Conservation (phyloP, 345 rosid species). For the Pistacia atlantica region DNA sequence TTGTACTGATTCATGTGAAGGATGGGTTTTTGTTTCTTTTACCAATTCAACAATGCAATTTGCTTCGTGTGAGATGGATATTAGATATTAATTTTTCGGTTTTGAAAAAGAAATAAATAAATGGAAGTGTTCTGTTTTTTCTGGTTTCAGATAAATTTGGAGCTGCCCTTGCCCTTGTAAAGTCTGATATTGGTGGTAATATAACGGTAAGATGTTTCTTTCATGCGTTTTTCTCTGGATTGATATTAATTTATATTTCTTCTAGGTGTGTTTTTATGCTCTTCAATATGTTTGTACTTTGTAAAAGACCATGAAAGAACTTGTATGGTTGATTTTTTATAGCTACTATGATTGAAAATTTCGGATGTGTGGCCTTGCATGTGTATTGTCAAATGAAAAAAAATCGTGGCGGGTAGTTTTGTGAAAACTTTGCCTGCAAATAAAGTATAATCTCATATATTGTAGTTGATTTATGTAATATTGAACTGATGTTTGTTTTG, state of each 20-base stretch:
- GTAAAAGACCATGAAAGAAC: neutral
- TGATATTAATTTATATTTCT: neutral
- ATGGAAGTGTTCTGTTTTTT: constrained; percentile 1
- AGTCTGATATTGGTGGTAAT: constrained; percentile 89
- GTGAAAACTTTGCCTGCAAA: neutral
- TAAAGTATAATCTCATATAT: neutral
- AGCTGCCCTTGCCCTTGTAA: constrained; percentile 86
- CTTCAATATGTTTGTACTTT: neutral
- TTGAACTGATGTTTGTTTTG: neutral
- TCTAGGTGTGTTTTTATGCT: neutral
- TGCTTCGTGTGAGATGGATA: neutral
- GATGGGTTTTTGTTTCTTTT: neutral
- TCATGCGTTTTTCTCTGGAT: neutral
- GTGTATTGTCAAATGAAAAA: neutral
- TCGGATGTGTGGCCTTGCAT: neutral
- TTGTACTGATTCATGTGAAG: neutral
- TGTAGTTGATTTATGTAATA: neutral
- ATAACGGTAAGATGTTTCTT: constrained; percentile 53
- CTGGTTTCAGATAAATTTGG: constrained; percentile 80
- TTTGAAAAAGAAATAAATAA: too few relatives aligned
- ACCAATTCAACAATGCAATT: neutral
- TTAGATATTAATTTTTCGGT: neutral
- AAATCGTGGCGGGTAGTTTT: neutral
- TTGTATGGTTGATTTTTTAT: neutral
- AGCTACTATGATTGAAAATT: neutral